Conservation (phyloP, 805 yeast genomes). For the Saccharomycopsis sp. region DNA sequence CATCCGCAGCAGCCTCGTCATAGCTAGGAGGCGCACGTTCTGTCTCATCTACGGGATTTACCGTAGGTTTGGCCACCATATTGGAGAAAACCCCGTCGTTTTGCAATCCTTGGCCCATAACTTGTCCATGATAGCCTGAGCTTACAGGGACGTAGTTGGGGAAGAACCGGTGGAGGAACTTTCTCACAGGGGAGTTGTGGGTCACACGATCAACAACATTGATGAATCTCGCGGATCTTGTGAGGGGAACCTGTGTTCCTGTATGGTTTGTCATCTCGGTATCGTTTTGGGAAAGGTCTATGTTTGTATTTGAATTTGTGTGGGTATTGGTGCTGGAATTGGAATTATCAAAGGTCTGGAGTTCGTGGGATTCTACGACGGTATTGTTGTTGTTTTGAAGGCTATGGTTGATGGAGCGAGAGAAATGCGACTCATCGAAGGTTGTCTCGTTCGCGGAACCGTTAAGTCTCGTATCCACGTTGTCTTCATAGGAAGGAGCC, state of each 20-base stretch:
- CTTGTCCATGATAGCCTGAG: constrained; percentile 16
- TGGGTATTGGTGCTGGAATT: background rate
- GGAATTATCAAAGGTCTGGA: background rate
- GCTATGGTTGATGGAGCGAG: background rate
- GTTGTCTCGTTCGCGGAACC: background rate
- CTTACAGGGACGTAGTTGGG: constrained; percentile 9
- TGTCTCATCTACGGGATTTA: constrained; percentile 19
- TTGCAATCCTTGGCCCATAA: constrained; percentile 30
- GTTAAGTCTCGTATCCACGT: background rate
- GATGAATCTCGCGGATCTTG: background rate
- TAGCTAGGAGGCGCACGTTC: constrained; percentile 74
- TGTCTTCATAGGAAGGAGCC: background rate
- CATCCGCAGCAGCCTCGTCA: constrained; percentile 94
- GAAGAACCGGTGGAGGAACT: constrained; percentile 10
- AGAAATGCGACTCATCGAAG: constrained; percentile 9
- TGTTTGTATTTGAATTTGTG: no score
- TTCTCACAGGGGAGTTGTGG: constrained; percentile 17
- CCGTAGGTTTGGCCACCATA: constrained; percentile 73
- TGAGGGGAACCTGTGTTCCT: background rate
- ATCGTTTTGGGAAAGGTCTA: no score
- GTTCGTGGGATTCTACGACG: background rate
- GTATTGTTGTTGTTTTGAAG: background rate
- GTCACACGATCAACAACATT: constrained; percentile 14
- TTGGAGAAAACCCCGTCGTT: constrained; percentile 92
- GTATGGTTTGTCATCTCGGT: background rate